Evolutionary conservation across 768 basidiomycete species (phyloP).

Genomic region (Boletus rex-veris): DNA sequence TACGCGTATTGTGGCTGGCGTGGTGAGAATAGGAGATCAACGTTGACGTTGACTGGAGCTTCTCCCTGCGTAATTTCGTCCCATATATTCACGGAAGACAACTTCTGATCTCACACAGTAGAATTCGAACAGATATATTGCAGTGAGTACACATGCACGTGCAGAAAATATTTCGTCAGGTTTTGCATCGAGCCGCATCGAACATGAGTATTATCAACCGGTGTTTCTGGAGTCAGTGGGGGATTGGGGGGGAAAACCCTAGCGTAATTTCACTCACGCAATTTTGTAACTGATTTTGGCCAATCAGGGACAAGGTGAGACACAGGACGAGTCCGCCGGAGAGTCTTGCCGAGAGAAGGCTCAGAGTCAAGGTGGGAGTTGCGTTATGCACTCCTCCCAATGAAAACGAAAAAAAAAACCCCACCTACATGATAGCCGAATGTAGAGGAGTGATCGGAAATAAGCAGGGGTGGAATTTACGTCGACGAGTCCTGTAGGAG

Average conservation of each 20-base stretch:
- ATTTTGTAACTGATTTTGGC: neutral
- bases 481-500: neutral
- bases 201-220: too few relatives aligned
- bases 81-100: neutral
- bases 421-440: too few relatives aligned
- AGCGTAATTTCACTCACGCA: neutral
- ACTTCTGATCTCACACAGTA: neutral
- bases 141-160: constrained; percentile 1
- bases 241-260: neutral
- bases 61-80: neutral
- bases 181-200: neutral
- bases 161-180: constrained; percentile 1
- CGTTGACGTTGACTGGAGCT: neutral
- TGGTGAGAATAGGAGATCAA: neutral
- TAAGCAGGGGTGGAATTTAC: constrained; percentile 5
- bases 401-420: too few relatives aligned
- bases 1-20: neutral
- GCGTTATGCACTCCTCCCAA: neutral
- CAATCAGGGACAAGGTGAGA: constrained; percentile 2
- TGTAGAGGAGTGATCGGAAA: constrained; percentile 5
- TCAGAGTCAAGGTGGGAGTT: neutral
- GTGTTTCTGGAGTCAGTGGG: neutral
- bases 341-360: neutral
- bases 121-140: neutral
- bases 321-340: neutral